Percentiles rank a stretch among this genome's conserved stretches.
Evolutionary conservation across 2,329 filamentous ascomycete species (phyloP).

Genomic region (Neofusicoccum kwambonambiense): DNA sequence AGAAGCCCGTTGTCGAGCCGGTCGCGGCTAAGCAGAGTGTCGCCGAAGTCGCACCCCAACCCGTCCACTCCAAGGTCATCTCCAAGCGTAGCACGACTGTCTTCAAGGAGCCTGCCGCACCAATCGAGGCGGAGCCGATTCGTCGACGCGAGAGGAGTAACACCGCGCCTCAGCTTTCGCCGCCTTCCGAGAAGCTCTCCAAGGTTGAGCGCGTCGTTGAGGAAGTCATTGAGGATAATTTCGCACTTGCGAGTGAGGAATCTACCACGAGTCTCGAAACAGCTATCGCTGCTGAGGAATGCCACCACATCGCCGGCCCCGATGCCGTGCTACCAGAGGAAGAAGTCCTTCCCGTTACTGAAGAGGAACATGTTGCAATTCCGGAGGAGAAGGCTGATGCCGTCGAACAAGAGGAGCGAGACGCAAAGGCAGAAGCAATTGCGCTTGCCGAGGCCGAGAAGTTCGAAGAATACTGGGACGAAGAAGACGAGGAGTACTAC

Average conservation of each 20-base stretch:
- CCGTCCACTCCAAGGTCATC: background rate
- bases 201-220: background rate
- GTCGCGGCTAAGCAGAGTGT: background rate
- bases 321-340: conserved; percentile 9
- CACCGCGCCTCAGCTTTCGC: conserved; percentile 14
- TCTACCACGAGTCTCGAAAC: conserved; percentile 15
- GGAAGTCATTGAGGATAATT: background rate
- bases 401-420: conserved; percentile 37
- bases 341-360: conserved; percentile 19
- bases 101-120: conserved; percentile 50
- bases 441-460: conserved; percentile 38
- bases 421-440: conserved; percentile 30
- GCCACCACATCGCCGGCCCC: background rate
- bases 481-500: conserved; percentile 72
- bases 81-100: conserved; percentile 41
- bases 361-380: conserved; percentile 22
- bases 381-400: conserved; percentile 37
- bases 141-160: conserved; percentile 13
- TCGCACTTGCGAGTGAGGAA: background rate
- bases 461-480: conserved; percentile 71
- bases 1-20: conserved; percentile 8
- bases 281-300: conserved; percentile 17
- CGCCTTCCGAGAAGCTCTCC: conserved; percentile 2
- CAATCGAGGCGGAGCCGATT: background rate
- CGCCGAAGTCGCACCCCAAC: background rate